phyloP scores from a whole-genome alignment of 2,329 filamentous ascomycete species.

The Aspergillus sp. region DNA sequence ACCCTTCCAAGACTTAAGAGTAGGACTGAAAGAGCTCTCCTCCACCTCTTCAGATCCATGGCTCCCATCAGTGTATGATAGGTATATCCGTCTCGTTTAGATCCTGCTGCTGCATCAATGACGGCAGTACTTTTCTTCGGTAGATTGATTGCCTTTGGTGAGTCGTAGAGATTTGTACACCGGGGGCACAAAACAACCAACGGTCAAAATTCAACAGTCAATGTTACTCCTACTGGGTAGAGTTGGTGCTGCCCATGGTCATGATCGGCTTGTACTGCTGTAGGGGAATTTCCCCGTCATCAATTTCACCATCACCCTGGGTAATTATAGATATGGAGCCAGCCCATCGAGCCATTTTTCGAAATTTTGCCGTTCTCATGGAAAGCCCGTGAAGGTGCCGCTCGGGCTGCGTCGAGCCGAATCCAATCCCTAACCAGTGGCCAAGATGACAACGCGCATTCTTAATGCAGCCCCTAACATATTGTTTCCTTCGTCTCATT shows the following conservation, averaged over 20 bases:
- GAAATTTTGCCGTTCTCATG: neutral
- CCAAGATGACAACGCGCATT: neutral
- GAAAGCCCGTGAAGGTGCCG: neutral
- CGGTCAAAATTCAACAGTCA: neutral
- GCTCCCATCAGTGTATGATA: slow-evolving; percentile 2
- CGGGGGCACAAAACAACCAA: neutral
- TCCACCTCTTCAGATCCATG: slow-evolving; percentile 9
- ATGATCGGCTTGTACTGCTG: neutral
- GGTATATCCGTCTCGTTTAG: neutral
- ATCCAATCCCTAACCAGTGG: neutral
- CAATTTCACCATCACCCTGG: neutral
- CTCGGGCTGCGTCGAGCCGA: neutral
- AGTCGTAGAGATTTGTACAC: neutral
- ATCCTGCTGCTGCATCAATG: neutral
- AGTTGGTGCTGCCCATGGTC: too few species aligned
- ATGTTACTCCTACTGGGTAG: neutral
- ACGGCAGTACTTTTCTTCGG: neutral
- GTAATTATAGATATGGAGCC: too few species aligned
- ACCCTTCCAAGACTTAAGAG: neutral
- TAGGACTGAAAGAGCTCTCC: neutral
- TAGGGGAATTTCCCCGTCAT: slow-evolving; percentile 12
- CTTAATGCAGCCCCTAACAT: neutral
- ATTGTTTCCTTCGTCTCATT: neutral
- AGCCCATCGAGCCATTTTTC: neutral
- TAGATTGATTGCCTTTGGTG: neutral